phyloP scores from a whole-genome alignment of 352 stramenopile genomes.

The Phytopythium kandeliae region DNA sequence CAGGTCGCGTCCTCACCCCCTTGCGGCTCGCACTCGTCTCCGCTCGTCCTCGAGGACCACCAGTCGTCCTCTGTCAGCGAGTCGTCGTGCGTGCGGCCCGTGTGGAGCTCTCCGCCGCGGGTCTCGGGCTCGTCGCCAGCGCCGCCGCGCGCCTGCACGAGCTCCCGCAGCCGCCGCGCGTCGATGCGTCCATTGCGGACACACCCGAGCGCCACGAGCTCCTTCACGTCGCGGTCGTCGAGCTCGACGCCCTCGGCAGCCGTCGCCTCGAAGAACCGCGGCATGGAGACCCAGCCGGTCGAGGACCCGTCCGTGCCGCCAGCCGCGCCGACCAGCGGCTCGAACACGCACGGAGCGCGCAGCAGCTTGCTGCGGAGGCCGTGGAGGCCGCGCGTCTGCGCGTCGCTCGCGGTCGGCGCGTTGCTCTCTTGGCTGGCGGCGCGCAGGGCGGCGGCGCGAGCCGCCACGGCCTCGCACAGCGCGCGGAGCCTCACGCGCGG shows the following conservation, averaged over 20 bases:
- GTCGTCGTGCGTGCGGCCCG: neutral
- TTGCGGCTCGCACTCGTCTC: constrained; percentile 1
- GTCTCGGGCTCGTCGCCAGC: neutral
- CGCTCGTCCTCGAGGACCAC: neutral
- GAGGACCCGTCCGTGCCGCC: neutral
- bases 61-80: neutral
- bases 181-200: constrained; percentile 5
- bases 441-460: neutral
- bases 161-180: neutral
- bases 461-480: constrained; percentile 50
- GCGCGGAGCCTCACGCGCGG: constrained; percentile 41
- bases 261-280: constrained; percentile 3
- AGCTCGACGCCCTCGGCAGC: constrained; percentile 1
- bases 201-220: constrained; percentile 6
- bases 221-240: constrained; percentile 2
- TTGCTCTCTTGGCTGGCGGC: neutral
- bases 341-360: too few species aligned
- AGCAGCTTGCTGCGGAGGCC: neutral
- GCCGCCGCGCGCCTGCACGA: neutral
- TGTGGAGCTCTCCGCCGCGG: neutral
- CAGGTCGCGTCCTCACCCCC: neutral
- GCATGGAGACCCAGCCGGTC: constrained; percentile 3
- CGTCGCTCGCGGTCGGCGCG: neutral
- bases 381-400: neutral
- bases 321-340: too few species aligned